phyloP scores from a whole-genome alignment of 306 rosid species.

The Biancaea sappan region DNA sequence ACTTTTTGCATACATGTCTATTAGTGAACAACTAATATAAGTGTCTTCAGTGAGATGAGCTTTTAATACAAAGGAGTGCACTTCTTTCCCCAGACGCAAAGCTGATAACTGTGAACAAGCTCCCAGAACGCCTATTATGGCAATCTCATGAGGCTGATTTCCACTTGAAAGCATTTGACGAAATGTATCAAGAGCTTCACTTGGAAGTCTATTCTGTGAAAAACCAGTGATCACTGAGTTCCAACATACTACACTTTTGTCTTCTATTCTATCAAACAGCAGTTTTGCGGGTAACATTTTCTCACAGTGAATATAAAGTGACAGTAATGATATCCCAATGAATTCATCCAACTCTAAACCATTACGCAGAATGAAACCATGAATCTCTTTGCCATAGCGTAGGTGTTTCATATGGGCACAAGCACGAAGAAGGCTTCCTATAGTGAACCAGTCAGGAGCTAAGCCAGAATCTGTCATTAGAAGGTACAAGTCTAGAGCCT shows the following conservation, averaged over 20 bases:
- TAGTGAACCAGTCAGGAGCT: conserved; percentile 59
- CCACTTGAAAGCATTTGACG: conserved; percentile 60
- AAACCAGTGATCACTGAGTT: conserved; percentile 67
- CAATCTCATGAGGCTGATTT: conserved; percentile 48
- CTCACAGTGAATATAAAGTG: conserved; percentile 62
- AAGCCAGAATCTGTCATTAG: conserved; percentile 60
- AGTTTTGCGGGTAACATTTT: conserved; percentile 47
- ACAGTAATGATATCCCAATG: conserved; percentile 64
- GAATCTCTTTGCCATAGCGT: conserved; percentile 62
- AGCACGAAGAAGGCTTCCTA: conserved; percentile 70
- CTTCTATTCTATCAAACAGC: conserved; percentile 52
- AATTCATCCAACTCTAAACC: conserved; percentile 67
- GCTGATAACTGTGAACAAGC: conserved; percentile 76
- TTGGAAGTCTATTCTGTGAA: conserved; percentile 67
- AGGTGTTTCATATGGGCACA: conserved; percentile 59
- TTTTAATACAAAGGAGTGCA: conserved; percentile 68
- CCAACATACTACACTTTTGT: conserved; percentile 63
- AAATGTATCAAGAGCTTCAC: conserved; percentile 60
- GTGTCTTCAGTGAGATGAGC: conserved; percentile 46
- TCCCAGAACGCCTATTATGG: conserved; percentile 53
- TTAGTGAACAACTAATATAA: conserved; percentile 69
- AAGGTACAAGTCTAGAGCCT: conserved; percentile 65
- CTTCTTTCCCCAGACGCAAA: conserved; percentile 69
- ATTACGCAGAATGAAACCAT: conserved; percentile 65
- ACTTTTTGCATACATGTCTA: conserved; percentile 87